These are phyloP conservation scores for Hygrocybe punicea DNA, from an alignment of 768 basidiomycete genomes.

Conservation along the genomic window DNA sequence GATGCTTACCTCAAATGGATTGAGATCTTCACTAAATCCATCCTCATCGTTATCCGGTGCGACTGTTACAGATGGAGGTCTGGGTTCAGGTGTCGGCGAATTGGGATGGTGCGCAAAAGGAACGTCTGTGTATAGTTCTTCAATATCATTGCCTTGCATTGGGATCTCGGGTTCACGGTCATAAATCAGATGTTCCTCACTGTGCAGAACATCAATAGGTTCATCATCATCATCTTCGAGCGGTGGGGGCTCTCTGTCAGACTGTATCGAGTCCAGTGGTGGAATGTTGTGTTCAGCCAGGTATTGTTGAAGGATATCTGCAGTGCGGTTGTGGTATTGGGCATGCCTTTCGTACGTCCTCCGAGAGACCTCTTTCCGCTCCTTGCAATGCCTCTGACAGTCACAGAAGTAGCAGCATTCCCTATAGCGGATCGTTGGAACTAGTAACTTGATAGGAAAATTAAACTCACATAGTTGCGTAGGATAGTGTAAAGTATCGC, in stretches of 20 bases:
- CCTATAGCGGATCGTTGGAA: background rate
- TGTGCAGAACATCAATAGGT: no score
- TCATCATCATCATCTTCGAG: no score
- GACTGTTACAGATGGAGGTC: background rate
- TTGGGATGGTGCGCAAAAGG: no score
- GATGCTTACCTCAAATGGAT: background rate
- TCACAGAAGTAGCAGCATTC: slow-evolving; percentile 25
- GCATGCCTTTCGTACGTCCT: background rate
- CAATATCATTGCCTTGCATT: no score
- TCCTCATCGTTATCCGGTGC: background rate
- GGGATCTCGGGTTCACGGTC: no score
- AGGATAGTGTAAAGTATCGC: no score
- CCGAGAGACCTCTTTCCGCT: background rate
- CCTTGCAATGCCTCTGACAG: background rate
- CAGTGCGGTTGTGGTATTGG: background rate
- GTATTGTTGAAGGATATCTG: background rate
- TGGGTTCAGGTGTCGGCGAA: background rate
- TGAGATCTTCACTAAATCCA: background rate
- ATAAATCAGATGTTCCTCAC: no score
- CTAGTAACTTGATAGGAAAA: no score
- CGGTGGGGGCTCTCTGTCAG: no score
- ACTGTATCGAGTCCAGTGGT: no score
- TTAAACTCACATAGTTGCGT: no score
- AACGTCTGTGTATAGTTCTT: no score
- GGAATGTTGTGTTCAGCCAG: background rate